Conservation (phyloP, 1,284 basidiomycete genomes). For the Apiotrichum porosum region DNA sequence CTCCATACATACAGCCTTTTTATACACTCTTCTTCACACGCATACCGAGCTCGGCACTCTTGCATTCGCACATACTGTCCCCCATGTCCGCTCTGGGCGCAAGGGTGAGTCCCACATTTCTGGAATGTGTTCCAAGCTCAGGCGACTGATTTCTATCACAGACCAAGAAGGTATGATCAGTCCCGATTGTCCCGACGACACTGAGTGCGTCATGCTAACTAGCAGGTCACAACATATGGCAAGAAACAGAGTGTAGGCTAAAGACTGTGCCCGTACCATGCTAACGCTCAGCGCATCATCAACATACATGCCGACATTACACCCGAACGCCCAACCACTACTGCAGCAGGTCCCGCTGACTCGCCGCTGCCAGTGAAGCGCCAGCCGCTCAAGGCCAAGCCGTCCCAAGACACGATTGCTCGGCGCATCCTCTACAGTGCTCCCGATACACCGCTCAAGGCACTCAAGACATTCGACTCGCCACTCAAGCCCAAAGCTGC, state of each 20-base stretch:
- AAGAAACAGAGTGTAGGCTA: constrained; percentile 36
- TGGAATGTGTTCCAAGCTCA: constrained; percentile 10
- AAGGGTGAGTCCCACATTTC: too few relatives aligned
- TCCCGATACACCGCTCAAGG: too few relatives aligned
- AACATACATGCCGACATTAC: constrained; percentile 31
- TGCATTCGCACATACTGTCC: too few relatives aligned
- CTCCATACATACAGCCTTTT: too few relatives aligned
- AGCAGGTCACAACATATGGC: constrained; percentile 45
- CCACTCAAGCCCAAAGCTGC: too few relatives aligned
- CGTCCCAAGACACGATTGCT: constrained; percentile 16
- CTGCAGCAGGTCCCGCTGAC: too few relatives aligned
- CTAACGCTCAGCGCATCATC: constrained; percentile 32
- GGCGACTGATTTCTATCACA: constrained; percentile 35
- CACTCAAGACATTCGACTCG: too few relatives aligned
- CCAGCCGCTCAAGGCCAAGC: constrained; percentile 24
- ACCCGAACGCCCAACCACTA: not conserved
- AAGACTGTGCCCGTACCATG: not conserved
- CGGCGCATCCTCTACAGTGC: too few relatives aligned
- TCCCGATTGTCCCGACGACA: not conserved
- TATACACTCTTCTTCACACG: too few relatives aligned
- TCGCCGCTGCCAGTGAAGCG: constrained; percentile 5
- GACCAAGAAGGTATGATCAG: constrained; percentile 37
- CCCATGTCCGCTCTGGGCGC: constrained; percentile 29
- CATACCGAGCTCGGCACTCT: too few relatives aligned
- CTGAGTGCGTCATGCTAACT: constrained; percentile 1